A percentile compares a stretch with the other conserved stretches of the same genome.
These are phyloP conservation scores for Pelargonium nanum DNA, from an alignment of 345 rosid species.

Conservation along the genomic window DNA sequence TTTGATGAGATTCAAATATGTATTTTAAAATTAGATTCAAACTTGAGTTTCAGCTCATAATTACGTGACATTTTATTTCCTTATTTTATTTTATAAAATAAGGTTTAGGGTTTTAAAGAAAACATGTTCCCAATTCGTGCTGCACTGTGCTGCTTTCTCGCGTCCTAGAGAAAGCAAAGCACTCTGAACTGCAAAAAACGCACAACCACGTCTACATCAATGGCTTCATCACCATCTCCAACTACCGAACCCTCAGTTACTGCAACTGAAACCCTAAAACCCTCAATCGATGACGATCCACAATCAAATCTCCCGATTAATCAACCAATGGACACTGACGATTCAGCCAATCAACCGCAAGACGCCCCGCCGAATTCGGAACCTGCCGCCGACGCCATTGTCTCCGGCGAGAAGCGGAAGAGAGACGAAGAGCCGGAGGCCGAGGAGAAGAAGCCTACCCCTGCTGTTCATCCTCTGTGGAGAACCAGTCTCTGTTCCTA, in stretches of 20 bases:
- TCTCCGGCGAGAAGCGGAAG: constrained; percentile 55
- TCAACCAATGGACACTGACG: neutral
- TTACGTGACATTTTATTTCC: too few species aligned
- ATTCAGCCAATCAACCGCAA: neutral
- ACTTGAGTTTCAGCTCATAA: too few species aligned
- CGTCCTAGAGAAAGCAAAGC: neutral
- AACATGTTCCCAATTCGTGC: too few species aligned
- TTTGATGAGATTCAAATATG: too few species aligned
- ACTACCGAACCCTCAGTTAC: too few species aligned
- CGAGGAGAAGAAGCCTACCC: constrained; percentile 10
- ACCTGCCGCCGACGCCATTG: constrained; percentile 14
- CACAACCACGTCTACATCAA: neutral
- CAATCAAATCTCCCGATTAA: neutral
- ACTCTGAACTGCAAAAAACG: neutral
- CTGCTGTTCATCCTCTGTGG: constrained; percentile 29
- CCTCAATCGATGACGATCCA: neutral
- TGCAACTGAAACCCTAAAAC: neutral
- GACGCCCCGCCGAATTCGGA: neutral
- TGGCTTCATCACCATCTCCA: neutral
- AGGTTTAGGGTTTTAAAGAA: too few species aligned
- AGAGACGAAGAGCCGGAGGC: constrained; percentile 25
- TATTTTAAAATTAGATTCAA: too few species aligned
- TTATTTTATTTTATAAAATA: too few species aligned
- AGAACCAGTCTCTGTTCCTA: constrained; percentile 88
- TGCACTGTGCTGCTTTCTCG: too few species aligned